These are phyloP conservation scores for Microcyclosporella mali DNA, from an alignment of 2,329 filamentous ascomycete genomes.

Conservation along the genomic window DNA sequence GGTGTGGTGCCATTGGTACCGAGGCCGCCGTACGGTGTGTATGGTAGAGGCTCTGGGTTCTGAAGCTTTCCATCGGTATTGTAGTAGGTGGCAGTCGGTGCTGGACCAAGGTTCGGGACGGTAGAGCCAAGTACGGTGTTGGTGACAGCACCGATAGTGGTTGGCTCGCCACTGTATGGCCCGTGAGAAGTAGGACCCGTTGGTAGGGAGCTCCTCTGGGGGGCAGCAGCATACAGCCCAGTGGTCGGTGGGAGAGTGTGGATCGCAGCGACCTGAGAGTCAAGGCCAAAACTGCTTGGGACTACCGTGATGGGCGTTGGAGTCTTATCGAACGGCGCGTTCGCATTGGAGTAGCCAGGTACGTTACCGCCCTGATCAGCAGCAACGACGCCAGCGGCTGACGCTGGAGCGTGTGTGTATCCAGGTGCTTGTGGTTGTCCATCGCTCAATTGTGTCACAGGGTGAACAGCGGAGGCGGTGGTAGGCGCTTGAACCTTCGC, in stretches of 20 bases:
- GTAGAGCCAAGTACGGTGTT: constrained; percentile 52
- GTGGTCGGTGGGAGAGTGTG: constrained; percentile 26
- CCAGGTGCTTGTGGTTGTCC: not conserved
- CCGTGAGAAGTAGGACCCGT: constrained; percentile 63
- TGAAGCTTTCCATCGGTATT: constrained; percentile 65
- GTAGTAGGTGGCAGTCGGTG: constrained; percentile 61
- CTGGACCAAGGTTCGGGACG: constrained; percentile 53
- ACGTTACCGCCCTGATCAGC: constrained; percentile 25
- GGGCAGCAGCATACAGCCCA: constrained; percentile 33
- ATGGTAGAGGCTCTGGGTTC: constrained; percentile 63
- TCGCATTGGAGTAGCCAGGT: constrained; percentile 41
- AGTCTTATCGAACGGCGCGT: constrained; percentile 38
- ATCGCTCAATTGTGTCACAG: not conserved
- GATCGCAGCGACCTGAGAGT: constrained; percentile 39
- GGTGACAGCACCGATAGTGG: constrained; percentile 63
- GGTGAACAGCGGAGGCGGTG: too few species aligned
- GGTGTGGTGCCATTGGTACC: constrained; percentile 73
- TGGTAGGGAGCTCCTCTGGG: constrained; percentile 44
- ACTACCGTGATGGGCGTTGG: constrained; percentile 30
- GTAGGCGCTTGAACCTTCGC: not conserved
- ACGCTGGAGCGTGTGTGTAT: not conserved
- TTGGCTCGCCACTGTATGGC: constrained; percentile 59
- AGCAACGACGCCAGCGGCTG: constrained; percentile 10
- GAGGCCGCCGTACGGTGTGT: constrained; percentile 62
- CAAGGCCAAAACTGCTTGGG: constrained; percentile 39